phyloP scores from a whole-genome alignment of 2,329 filamentous ascomycete genomes.

The Penicillium sp. region DNA sequence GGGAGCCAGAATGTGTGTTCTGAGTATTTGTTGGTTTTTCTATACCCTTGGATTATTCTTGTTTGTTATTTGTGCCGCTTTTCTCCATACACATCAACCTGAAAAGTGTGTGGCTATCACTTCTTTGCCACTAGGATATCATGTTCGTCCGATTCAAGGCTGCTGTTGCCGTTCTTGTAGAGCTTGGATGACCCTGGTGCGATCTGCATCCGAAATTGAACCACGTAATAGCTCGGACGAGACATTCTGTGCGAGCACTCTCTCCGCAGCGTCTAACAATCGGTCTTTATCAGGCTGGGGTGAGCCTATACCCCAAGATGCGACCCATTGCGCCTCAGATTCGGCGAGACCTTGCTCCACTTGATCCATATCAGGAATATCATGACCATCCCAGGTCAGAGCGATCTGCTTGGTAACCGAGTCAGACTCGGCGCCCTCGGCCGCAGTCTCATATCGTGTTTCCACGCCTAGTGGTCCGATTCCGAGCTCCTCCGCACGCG shows the following conservation, averaged over 20 bases:
- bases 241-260: slow-evolving; percentile 27
- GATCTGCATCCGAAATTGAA: slow-evolving; percentile 24
- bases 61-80: slow-evolving; percentile 10
- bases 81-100: neutral
- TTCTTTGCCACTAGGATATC: neutral
- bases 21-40: slow-evolving; percentile 12
- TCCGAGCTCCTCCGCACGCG: slow-evolving; percentile 39
- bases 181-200: slow-evolving; percentile 19
- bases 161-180: slow-evolving; percentile 11
- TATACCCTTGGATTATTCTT: slow-evolving; percentile 24
- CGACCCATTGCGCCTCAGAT: slow-evolving; percentile 31
- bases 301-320: slow-evolving; percentile 26
- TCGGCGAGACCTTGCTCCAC: slow-evolving; percentile 29
- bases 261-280: slow-evolving; percentile 32
- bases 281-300: slow-evolving; percentile 20
- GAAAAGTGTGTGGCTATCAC: neutral
- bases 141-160: neutral
- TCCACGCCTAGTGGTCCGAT: slow-evolving; percentile 42
- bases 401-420: slow-evolving; percentile 25
- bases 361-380: slow-evolving; percentile 35
- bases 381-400: slow-evolving; percentile 40
- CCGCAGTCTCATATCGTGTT: slow-evolving; percentile 31
- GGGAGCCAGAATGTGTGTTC: slow-evolving; percentile 8
- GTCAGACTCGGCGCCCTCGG: slow-evolving; percentile 16
- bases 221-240: slow-evolving; percentile 5